These are phyloP conservation scores for Thalassiosira delicatula DNA, from an alignment of 352 stramenopile species.

Conservation along the genomic window DNA sequence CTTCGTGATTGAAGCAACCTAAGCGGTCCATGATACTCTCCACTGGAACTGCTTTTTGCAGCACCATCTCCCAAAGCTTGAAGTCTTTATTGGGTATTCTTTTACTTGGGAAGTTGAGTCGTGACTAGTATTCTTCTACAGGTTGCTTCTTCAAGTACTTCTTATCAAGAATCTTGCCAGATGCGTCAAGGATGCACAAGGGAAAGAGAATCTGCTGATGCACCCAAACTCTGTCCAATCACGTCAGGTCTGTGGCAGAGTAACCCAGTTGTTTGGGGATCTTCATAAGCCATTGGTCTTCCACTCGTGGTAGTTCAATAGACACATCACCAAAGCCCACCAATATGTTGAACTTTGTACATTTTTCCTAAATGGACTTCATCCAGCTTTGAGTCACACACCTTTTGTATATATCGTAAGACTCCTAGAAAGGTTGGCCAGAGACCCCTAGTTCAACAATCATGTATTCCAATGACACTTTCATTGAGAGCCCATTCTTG, in stretches of 20 bases:
- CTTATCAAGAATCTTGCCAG: not conserved
- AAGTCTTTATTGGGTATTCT: not conserved
- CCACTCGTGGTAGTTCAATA: slow-evolving; percentile 4
- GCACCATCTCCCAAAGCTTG: not conserved
- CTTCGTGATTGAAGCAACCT: not conserved
- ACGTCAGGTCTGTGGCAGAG: not conserved
- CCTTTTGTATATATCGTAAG: not conserved
- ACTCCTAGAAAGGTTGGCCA: slow-evolving; percentile 10
- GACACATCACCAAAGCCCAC: slow-evolving; percentile 6
- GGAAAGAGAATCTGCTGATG: not conserved
- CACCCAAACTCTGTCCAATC: not conserved
- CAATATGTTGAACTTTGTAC: slow-evolving; percentile 17
- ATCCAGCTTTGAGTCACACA: slow-evolving; percentile 22
- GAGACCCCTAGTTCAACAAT: slow-evolving; percentile 30
- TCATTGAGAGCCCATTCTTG: not conserved
- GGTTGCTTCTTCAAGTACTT: not conserved
- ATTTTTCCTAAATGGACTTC: slow-evolving; percentile 31
- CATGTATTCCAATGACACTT: slow-evolving; percentile 10
- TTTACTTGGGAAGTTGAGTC: not conserved
- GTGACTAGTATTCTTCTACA: not conserved
- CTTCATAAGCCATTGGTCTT: slow-evolving; percentile 38
- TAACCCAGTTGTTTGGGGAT: not conserved
- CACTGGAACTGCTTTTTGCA: not conserved
- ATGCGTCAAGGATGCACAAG: not conserved
- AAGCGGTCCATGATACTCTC: not conserved